Base-by-base conservation (phyloP, 202 grass and related monocot species). In the Tripidium arundinaceum region DNA sequence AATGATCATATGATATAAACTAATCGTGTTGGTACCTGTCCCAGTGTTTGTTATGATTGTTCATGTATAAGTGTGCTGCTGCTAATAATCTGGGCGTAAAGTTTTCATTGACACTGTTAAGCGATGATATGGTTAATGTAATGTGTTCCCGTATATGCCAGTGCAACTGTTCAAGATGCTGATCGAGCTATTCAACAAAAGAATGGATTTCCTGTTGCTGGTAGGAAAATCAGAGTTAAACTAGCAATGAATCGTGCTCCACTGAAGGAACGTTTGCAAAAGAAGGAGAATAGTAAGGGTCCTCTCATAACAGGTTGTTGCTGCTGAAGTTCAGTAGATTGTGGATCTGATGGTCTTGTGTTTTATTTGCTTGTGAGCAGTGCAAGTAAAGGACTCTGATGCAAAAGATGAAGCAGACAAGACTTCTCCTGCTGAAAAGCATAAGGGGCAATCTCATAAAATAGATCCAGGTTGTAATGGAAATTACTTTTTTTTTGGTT, bases 191-290 rank as follows among this genome's bases (percentile, higher is more conserved):
- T 99, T 85, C 70, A 99, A 75, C 71, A 96, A 60, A 99, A 99
- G 83, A 93, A 90, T 76, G 88, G 87, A 49, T 87, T 77, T 42
- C 42, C 61, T 50, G 74, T 96, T 58, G 78, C 84, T 76, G 81
- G 92, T 84, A 93, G 96, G 78, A 96, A 91, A 85, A 96, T 99
- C 47, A 93, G 85, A 85, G 88, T 93, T 42, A 93, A 96, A 76
- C 88, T 93, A 61, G 96, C 92, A 61, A 96, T 85, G 66, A 85
- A 88, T 45, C 87, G 85, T 88, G 84, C 89, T 85, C 77, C 90
- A 39, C 67, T 89, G 45, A 85, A 95, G 83, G 86, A 99, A 62
- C 86, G 90, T 38, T 60, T 62, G 81, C 70, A 79, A 42, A 93
- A 93, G 86, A 81, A 76, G 27, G 88, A 91, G 78, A 88, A 78